Percentiles rank a stretch among this genome's conserved stretches.
Conservation (phyloP, 768 basidiomycete species). For the Pilatotrama ljubarskyi region DNA sequence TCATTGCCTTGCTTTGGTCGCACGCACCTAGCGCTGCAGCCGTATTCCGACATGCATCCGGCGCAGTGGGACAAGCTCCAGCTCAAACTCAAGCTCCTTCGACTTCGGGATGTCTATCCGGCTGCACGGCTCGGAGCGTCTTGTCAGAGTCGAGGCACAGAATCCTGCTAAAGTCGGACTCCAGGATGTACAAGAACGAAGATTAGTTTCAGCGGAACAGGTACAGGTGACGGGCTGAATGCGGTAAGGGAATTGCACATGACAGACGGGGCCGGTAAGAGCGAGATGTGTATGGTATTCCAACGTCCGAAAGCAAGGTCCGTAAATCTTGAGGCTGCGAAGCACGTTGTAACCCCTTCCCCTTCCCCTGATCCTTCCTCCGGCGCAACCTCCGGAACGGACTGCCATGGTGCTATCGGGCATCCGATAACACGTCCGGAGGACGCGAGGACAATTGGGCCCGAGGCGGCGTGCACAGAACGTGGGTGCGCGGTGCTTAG, state of each 20-base stretch:
- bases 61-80: background rate
- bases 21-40: background rate
- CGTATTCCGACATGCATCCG: background rate
- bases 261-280: background rate
- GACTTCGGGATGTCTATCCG: background rate
- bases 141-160: background rate
- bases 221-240: slow-evolving; percentile 2
- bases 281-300: slow-evolving; percentile 6
- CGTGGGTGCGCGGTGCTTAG: background rate
- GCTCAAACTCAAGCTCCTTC: background rate
- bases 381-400: background rate
- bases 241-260: slow-evolving; percentile 4
- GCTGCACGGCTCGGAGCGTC: background rate
- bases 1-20: background rate
- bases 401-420: background rate
- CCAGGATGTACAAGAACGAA: background rate
- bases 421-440: background rate
- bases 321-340: background rate
- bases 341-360: background rate
- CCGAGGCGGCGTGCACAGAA: background rate
- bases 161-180: too few relatives aligned
- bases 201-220: slow-evolving; percentile 1
- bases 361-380: background rate
- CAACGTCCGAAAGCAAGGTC: slow-evolving; percentile 6
- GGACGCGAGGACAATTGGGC: background rate